Conservation (phyloP, 1,284 basidiomycete species). For the Cryptococcus neoformans region DNA sequence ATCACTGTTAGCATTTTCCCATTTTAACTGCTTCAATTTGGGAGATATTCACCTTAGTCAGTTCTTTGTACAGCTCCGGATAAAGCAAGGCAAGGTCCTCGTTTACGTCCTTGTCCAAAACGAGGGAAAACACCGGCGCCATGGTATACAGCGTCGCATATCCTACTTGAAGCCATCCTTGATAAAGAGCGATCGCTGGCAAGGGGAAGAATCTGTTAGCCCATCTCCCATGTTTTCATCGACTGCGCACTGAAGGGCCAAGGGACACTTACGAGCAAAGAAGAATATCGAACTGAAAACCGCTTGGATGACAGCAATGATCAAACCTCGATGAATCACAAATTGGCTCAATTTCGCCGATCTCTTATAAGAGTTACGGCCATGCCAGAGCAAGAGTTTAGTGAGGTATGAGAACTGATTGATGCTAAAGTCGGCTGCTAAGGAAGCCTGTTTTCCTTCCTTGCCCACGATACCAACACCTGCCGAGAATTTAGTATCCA, state of each 20-base stretch:
- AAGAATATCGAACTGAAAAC: conserved; percentile 98
- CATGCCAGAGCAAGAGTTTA: conserved; percentile 83
- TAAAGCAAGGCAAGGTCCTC: conserved; percentile 94
- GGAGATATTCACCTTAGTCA: conserved; percentile 71
- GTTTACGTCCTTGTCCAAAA: conserved; percentile 92
- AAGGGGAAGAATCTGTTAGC: neutral
- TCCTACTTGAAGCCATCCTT: conserved; percentile 97
- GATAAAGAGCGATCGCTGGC: conserved; percentile 85
- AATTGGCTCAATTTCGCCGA: conserved; percentile 98
- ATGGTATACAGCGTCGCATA: conserved; percentile 99
- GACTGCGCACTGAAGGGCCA: neutral
- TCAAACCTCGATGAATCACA: conserved; percentile 96
- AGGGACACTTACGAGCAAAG: conserved; percentile 67
- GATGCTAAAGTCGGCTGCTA: conserved; percentile 97
- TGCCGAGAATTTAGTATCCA: conserved; percentile 33
- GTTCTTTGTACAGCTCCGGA: conserved; percentile 96
- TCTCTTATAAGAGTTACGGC: conserved; percentile 96
- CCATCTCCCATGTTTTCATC: neutral
- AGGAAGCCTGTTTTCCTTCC: conserved; percentile 96
- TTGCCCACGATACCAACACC: conserved; percentile 98
- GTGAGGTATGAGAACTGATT: conserved; percentile 94
- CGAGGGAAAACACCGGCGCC: conserved; percentile 97
- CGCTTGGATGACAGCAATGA: conserved; percentile 96
- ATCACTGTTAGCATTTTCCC: conserved; percentile 3
- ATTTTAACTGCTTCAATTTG: neutral